Evolutionary conservation across 306 rosid species (phyloP).

Genomic region (Morella rubra): DNA sequence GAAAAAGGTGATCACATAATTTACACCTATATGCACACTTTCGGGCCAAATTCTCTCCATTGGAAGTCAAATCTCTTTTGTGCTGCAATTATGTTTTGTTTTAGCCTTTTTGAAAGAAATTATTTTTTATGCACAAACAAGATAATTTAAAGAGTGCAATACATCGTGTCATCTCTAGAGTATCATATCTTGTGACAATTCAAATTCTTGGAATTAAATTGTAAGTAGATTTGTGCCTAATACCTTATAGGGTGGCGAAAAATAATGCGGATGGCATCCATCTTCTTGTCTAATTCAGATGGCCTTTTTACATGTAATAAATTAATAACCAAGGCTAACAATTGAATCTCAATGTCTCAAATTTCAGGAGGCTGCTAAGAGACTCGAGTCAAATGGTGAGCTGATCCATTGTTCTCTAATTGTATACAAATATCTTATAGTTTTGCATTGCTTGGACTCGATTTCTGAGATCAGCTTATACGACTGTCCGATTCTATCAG

Average conservation of each 20-base stretch:
- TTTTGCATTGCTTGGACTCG: background rate
- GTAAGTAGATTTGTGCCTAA: background rate
- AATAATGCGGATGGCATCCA: background rate
- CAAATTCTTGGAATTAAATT: background rate
- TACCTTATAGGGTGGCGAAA: too few species aligned
- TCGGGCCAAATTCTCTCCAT: background rate
- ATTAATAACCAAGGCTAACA: constrained; percentile 21
- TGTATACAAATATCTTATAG: constrained; percentile 1
- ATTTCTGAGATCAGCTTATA: constrained; percentile 17
- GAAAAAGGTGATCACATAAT: constrained; percentile 51
- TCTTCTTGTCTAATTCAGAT: background rate
- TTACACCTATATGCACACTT: background rate
- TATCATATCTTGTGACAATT: background rate
- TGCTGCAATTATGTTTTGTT: background rate
- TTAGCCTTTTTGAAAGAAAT: background rate
- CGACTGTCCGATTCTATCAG: constrained; percentile 39
- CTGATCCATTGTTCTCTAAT: constrained; percentile 16
- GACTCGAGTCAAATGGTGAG: constrained; percentile 60
- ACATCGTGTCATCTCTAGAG: background rate
- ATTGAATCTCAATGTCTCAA: constrained; percentile 32
- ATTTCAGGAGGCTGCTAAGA: constrained; percentile 65
- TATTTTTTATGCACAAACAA: too few species aligned
- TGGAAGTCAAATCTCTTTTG: background rate
- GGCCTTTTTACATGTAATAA: background rate
- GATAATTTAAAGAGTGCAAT: background rate